phyloP scores from a whole-genome alignment of 2,329 filamentous ascomycete genomes.

The Arthrinium phaeospermum region DNA sequence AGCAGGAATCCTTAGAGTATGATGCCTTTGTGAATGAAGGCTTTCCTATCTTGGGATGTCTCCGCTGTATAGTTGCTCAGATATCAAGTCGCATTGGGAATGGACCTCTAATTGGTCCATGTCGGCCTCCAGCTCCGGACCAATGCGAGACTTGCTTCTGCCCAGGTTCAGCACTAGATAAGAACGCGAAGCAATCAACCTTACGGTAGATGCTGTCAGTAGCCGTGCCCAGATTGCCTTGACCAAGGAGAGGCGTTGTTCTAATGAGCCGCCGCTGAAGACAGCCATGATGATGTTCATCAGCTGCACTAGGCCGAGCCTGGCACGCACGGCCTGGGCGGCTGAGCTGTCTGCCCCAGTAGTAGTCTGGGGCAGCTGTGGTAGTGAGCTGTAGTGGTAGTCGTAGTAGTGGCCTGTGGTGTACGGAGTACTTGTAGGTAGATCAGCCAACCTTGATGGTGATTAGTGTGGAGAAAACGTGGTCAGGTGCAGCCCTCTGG shows the following conservation, averaged over 20 bases:
- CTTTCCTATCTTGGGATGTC: conserved; percentile 1
- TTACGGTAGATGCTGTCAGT: neutral
- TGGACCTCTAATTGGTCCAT: neutral
- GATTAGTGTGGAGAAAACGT: conserved; percentile 10
- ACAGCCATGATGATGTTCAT: neutral
- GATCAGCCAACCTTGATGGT: conserved; percentile 1
- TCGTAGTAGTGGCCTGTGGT: neutral
- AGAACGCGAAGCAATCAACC: neutral
- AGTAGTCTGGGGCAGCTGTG: neutral
- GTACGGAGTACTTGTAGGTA: too few species aligned
- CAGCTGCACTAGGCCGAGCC: neutral
- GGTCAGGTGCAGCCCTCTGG: conserved; percentile 10
- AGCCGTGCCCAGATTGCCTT: neutral
- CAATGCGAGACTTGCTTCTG: conserved; percentile 1
- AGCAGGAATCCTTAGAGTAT: neutral
- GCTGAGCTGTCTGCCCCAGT: neutral
- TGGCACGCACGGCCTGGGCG: neutral
- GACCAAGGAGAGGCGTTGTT: neutral
- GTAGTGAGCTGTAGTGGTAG: neutral
- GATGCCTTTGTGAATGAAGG: neutral
- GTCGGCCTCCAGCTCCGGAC: neutral
- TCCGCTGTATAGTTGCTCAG: conserved; percentile 9
- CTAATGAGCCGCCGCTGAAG: conserved; percentile 11
- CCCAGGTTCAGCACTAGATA: neutral
- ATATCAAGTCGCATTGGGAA: conserved; percentile 4